Base-by-base conservation (phyloP, 2,329 filamentous ascomycete genomes). In the Gliomastix tumulicola region DNA sequence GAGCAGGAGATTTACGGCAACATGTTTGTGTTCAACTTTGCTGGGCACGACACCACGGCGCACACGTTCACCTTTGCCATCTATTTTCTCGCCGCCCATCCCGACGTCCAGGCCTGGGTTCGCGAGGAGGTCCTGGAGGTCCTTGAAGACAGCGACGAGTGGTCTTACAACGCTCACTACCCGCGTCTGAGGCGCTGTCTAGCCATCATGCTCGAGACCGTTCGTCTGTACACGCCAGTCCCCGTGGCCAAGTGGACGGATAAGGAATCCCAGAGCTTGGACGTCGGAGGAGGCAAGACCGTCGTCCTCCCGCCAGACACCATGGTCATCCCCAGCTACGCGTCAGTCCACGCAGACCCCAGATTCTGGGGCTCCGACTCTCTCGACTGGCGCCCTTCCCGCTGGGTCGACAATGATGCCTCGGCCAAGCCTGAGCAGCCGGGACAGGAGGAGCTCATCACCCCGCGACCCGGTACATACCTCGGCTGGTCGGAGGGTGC, bases 41-140 rank as follows among this genome's bases (percentile, higher is more conserved):
- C 70, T 0, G 70, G 70, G 1, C 67, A 72, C 39, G 69, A 74
- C 40, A 71, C 69, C 0, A 69, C 67, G 0, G 65, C 69, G 1
- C 61, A 67, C 21, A n/a, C 62, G 0, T 46, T 73, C 7, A 57
- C 59, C 2, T 71, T 61, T 36, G 50, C 59, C 1, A 46, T 69
- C 2, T 46, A 62, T 6, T 60, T 69, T 7, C 53, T 75, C 3
- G 67, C 69, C 3, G 55, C 58, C 1, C 42, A 67, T 30, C 66
- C 62, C 0, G 49, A 60, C 4, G 56, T 66, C 3, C 69, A 73
- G 39, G 55, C 62, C 5, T 71, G 65, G 66, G 33, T 69, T 0
- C 47, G 54, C 1, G 57, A 68, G 34, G 67, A 69, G 35, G 46
- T 69, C 7, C 23, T 41, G 2, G 21, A 44, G 12, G 54, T 57